Conservation (phyloP, 768 basidiomycete species). For the Macrolepiota albuminosa region DNA sequence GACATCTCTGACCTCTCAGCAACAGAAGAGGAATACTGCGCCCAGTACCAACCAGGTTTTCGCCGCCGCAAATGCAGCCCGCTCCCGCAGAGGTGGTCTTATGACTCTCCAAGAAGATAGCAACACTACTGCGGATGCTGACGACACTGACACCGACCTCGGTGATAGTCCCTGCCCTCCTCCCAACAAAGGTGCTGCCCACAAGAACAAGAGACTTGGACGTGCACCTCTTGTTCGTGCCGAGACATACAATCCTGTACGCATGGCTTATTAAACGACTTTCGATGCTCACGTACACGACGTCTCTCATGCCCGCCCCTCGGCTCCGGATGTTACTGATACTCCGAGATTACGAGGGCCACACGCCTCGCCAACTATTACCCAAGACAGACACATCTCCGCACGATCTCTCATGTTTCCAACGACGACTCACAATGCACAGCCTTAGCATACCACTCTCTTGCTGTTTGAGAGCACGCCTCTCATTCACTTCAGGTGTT, state of each 20-base stretch:
- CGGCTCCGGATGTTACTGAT: constrained; percentile 1
- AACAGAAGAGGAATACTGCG: constrained; percentile 62
- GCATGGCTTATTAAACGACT: constrained; percentile 41
- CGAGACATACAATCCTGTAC: constrained; percentile 65
- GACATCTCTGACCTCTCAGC: constrained; percentile 31
- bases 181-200: constrained; percentile 50
- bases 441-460: constrained; percentile 21
- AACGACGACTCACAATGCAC: constrained; percentile 15
- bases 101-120: constrained; percentile 65
- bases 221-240: constrained; percentile 50
- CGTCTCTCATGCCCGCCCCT: constrained; percentile 10
- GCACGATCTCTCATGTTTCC: constrained; percentile 14
- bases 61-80: constrained; percentile 66
- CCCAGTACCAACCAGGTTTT: constrained; percentile 54
- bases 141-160: constrained; percentile 73
- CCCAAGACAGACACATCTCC: constrained; percentile 7
- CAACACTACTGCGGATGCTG: constrained; percentile 55
- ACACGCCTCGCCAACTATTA: constrained; percentile 8
- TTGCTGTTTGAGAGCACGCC: constrained; percentile 9
- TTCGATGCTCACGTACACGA: constrained; percentile 1
- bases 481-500: constrained; percentile 1
- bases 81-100: constrained; percentile 53
- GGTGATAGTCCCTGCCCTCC: constrained; percentile 90
- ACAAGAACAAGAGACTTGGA: constrained; percentile 54
- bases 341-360: neutral